Percentiles rank a stretch among this genome's conserved stretches.
phyloP scores from a whole-genome alignment of 306 rosid genomes.

The Astragalus glycyphyllos region DNA sequence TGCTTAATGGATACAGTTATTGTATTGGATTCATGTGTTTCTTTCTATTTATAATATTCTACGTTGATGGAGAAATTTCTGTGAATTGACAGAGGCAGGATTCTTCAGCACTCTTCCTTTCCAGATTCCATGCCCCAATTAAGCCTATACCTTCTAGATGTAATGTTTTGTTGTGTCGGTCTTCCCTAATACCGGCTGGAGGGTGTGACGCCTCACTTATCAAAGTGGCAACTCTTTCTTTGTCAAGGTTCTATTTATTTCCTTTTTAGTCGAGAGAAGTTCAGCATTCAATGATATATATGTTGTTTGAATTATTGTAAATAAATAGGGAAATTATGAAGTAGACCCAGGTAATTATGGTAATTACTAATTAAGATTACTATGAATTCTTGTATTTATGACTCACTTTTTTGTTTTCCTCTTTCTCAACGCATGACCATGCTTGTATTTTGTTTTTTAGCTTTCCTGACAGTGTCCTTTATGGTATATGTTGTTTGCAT shows the following conservation, averaged over 20 bases:
- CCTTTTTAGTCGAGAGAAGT: constrained; percentile 3
- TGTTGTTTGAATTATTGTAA: background rate
- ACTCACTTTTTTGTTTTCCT: background rate
- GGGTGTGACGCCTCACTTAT: constrained; percentile 60
- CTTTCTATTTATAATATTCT: constrained; percentile 20
- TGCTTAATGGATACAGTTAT: background rate
- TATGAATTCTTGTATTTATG: background rate
- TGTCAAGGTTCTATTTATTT: constrained; percentile 62
- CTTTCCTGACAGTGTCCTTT: background rate
- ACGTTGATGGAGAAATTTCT: constrained; percentile 35
- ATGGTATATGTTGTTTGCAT: background rate
- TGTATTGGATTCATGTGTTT: constrained; percentile 23
- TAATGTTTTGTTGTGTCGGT: constrained; percentile 60
- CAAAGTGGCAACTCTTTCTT: constrained; percentile 67
- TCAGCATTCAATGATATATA: constrained; percentile 22
- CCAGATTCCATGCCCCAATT: constrained; percentile 51
- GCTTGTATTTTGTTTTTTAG: background rate
- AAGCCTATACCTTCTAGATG: constrained; percentile 61
- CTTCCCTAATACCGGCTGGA: constrained; percentile 68
- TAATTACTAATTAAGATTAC: background rate
- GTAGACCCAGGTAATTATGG: background rate
- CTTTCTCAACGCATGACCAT: background rate
- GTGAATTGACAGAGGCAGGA: constrained; percentile 57
- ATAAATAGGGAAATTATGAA: background rate
- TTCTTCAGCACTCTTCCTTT: constrained; percentile 57